Base-by-base conservation (phyloP, 2,329 filamentous ascomycete species). In the Penicillium palitans region DNA sequence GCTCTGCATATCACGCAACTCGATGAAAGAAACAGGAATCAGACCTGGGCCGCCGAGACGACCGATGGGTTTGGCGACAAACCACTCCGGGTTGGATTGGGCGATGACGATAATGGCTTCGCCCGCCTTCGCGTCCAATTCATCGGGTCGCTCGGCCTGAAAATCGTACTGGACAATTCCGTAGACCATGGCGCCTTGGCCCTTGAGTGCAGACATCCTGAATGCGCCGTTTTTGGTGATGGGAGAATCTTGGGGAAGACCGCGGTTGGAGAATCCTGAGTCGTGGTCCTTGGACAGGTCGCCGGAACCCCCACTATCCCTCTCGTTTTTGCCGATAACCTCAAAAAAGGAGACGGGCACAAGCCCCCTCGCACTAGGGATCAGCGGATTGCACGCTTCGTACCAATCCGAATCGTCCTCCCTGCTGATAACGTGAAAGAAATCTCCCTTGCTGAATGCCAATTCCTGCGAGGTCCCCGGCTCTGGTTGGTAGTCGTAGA, bases 31-130 rank as follows among this genome's bases (percentile, higher is more conserved):
- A 33, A 98, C 93, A 2, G 95, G 95, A 65, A 99, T 98, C 68
- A 99, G 79, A 41, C 95, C 95, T 0, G 95, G 95, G 1, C 95
- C 95, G 44, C 95, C 95, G n/a, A 99, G 82, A 65, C 95, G 85
- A 62, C 93, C 93, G 73, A 99, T 99, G n/a, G 95, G 95, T 78
- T 99, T 99, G 51, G 95, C 95, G 61, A 99, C 93, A 71, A 98
- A 98, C 95, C 95, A 99, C 76, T 99, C 95, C 6, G 93, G 91
- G 70, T 98, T 98, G 7, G 93, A 98, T 76, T 98, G 95, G 45
- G 95, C 95, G 72, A 98, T 98, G 55, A 99, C 93, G 65, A 99
- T 97, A 71, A 99, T 97, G 53, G 93, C 91, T 77, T 99, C 95
- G 58, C 93, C 93, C 47, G 91, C 90, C 75, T 96, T 96, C 49